Percentiles rank a stretch among this genome's conserved stretches.
These are phyloP conservation scores for Fusarium incarnatum DNA, from an alignment of 2,329 filamentous ascomycete genomes.

Conservation along the genomic window DNA sequence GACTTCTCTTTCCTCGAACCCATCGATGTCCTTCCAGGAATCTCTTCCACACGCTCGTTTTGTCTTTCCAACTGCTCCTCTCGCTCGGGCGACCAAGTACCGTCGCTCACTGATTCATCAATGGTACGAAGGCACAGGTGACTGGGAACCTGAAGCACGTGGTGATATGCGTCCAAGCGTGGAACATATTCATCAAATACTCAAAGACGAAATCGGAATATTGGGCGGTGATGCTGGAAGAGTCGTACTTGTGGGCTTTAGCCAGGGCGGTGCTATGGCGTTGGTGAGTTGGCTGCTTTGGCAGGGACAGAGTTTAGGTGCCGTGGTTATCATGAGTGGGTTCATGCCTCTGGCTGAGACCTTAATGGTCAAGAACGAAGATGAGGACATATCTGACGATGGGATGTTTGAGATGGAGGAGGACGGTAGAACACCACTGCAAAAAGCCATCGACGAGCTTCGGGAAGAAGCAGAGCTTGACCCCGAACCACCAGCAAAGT, in stretches of 20 bases:
- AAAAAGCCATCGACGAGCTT: conserved; percentile 43
- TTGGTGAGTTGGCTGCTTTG: conserved; percentile 58
- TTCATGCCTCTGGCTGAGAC: conserved; percentile 57
- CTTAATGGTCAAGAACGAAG: conserved; percentile 41
- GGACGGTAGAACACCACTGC: conserved; percentile 28
- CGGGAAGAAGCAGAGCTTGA: conserved; percentile 47
- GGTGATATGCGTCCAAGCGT: conserved; percentile 57
- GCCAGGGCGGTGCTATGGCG: conserved; percentile 64
- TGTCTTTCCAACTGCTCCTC: conserved; percentile 63
- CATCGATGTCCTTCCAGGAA: conserved; percentile 44
- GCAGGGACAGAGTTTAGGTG: conserved; percentile 55
- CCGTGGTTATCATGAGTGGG: conserved; percentile 58
- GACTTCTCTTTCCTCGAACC: conserved; percentile 19
- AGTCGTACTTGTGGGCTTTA: conserved; percentile 63
- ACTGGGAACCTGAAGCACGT: conserved; percentile 50
- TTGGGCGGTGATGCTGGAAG: conserved; percentile 52
- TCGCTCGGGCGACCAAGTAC: conserved; percentile 49
- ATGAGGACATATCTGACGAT: conserved; percentile 7
- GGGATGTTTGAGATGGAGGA: conserved; percentile 38
- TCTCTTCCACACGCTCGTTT: conserved; percentile 59
- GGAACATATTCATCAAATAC: conserved; percentile 53
- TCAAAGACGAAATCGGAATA: conserved; percentile 51
- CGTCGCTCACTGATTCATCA: conserved; percentile 50
- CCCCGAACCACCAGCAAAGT: neutral
- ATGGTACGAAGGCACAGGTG: conserved; percentile 53